These are phyloP conservation scores for Clonostachys rhizophaga DNA, from an alignment of 2,329 filamentous ascomycete genomes.

Conservation along the genomic window DNA sequence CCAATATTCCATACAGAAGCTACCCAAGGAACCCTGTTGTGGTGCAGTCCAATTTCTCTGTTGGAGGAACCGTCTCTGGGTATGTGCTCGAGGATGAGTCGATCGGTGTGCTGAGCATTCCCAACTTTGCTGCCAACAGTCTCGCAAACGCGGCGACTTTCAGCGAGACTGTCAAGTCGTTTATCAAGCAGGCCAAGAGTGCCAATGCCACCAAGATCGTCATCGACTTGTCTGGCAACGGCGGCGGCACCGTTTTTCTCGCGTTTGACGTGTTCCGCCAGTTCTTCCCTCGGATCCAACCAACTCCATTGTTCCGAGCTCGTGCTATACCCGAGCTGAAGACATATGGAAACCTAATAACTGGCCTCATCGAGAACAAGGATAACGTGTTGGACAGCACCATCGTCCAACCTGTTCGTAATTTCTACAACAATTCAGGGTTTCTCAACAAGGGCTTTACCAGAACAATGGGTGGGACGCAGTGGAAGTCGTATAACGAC, in stretches of 20 bases:
- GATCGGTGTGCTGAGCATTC: neutral
- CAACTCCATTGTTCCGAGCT: neutral
- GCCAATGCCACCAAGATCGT: slow-evolving; percentile 42
- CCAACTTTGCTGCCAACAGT: neutral
- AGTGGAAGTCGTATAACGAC: neutral
- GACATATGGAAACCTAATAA: too few relatives aligned
- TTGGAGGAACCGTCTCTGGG: neutral
- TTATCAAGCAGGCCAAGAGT: neutral
- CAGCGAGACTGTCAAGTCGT: neutral
- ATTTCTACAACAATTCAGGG: too few relatives aligned
- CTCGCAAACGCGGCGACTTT: neutral
- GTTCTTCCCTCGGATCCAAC: slow-evolving; percentile 16
- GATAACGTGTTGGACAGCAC: too few relatives aligned
- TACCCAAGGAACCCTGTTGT: neutral
- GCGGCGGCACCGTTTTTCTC: slow-evolving; percentile 45
- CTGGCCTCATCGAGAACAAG: too few relatives aligned
- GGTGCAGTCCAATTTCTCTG: neutral
- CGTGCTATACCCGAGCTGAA: neutral
- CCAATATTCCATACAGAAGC: neutral
- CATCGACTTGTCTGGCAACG: slow-evolving; percentile 59
- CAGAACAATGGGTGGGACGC: too few relatives aligned
- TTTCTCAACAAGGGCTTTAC: too few relatives aligned
- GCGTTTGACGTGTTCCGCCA: slow-evolving; percentile 43
- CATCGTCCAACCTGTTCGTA: too few relatives aligned
- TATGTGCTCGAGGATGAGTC: neutral